phyloP scores from a whole-genome alignment of 495 filamentous ascomycete genomes.

The Aspergillus steynii region DNA sequence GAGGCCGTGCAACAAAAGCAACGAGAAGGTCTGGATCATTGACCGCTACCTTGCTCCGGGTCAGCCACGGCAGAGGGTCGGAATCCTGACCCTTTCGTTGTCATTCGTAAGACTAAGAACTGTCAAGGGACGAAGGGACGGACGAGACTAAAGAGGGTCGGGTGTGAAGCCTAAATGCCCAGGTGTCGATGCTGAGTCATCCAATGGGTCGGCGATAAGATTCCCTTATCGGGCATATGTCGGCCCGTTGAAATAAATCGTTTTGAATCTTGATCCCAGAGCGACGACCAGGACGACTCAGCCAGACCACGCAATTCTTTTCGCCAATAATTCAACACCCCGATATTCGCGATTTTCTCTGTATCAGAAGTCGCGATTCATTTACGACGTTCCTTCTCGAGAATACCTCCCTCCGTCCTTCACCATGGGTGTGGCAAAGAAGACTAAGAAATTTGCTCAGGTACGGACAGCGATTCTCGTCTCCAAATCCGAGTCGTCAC shows the following conservation, averaged over 20 bases:
- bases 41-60: neutral
- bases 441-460: slow-evolving; percentile 63
- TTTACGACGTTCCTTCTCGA: neutral
- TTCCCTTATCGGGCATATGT: neutral
- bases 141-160: too few relatives aligned
- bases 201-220: neutral
- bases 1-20: neutral
- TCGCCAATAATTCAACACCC: neutral
- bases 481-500: neutral
- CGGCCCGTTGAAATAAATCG: slow-evolving; percentile 6
- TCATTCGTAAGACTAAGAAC: neutral
- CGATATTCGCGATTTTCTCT: neutral
- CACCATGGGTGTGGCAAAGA: slow-evolving; percentile 64
- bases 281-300: neutral
- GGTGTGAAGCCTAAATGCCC: neutral
- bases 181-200: neutral
- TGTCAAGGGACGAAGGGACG: too few relatives aligned
- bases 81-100: neutral
- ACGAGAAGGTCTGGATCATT: neutral
- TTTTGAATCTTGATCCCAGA: neutral
- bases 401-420: neutral
- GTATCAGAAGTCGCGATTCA: neutral
- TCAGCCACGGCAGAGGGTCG: too few relatives aligned
- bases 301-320: neutral
- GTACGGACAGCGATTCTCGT: slow-evolving; percentile 15